Percentiles rank a stretch among this genome's conserved stretches.
phyloP scores from a whole-genome alignment of 1,284 basidiomycete species.

The Boletus albobrunnescens region DNA sequence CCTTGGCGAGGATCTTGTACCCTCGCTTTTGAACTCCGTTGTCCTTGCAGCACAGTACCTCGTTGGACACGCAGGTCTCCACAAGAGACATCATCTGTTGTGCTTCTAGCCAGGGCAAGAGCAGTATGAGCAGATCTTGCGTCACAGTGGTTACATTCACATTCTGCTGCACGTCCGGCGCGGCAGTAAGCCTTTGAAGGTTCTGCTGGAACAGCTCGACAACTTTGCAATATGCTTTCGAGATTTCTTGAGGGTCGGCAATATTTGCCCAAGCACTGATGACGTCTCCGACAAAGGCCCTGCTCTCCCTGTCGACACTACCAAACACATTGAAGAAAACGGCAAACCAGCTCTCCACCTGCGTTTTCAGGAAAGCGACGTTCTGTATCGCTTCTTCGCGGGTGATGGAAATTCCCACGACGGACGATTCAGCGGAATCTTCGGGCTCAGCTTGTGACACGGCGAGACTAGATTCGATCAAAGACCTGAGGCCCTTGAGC shows the following conservation, averaged over 20 bases:
- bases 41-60: conserved; percentile 69
- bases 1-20: conserved; percentile 82
- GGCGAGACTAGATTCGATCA: conserved; percentile 73
- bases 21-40: conserved; percentile 94
- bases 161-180: conserved; percentile 28
- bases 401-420: conserved; percentile 34
- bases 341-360: conserved; percentile 90
- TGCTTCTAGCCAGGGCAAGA: conserved; percentile 74
- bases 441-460: conserved; percentile 37
- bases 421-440: conserved; percentile 28
- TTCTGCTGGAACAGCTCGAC: conserved; percentile 74
- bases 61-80: conserved; percentile 53
- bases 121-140: conserved; percentile 85
- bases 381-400: conserved; percentile 63
- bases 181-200: conserved; percentile 41
- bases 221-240: conserved; percentile 80
- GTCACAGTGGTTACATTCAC: conserved; percentile 61
- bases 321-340: conserved; percentile 97
- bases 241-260: conserved; percentile 70
- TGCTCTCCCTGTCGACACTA: conserved; percentile 71
- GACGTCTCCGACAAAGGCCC: conserved; percentile 85
- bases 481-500: conserved; percentile 73
- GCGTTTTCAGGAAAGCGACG: conserved; percentile 68
- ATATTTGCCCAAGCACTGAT: conserved; percentile 86
- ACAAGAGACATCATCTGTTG: conserved; percentile 63